Conservation (phyloP, 2,329 filamentous ascomycete species). For the Scedosporium boydii region DNA sequence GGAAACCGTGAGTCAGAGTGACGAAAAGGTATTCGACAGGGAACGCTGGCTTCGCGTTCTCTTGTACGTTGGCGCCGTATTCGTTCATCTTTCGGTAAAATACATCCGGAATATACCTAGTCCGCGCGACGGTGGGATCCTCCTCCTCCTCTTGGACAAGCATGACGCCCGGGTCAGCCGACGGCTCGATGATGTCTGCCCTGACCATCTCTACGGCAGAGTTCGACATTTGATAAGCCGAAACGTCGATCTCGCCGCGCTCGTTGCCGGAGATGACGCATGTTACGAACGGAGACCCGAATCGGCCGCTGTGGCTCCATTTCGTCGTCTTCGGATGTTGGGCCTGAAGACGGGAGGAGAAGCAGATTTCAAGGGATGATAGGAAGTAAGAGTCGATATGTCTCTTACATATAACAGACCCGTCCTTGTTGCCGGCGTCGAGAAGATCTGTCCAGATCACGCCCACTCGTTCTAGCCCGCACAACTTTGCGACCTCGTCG, state of each 20-base stretch:
- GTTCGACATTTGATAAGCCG: conserved; percentile 90
- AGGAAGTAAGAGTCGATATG: conserved; percentile 94
- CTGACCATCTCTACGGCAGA: conserved; percentile 95
- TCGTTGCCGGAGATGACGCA: conserved; percentile 94
- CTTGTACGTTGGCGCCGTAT: conserved; percentile 90
- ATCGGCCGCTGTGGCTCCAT: conserved; percentile 91
- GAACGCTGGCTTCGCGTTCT: conserved; percentile 93
- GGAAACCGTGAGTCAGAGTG: conserved; percentile 93
- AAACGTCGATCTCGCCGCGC: conserved; percentile 76
- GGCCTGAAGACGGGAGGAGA: conserved; percentile 79
- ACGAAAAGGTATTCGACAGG: conserved; percentile 95
- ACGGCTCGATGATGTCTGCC: conserved; percentile 90
- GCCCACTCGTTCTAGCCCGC: conserved; percentile 80
- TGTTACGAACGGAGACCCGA: conserved; percentile 94
- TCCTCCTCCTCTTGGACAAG: conserved; percentile 70
- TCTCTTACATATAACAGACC: conserved; percentile 85
- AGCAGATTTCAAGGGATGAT: conserved; percentile 83
- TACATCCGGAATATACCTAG: conserved; percentile 91
- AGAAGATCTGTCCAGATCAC: conserved; percentile 92
- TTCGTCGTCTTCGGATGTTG: conserved; percentile 84
- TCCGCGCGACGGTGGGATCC: conserved; percentile 40
- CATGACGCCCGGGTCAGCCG: conserved; percentile 87
- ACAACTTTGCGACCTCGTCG: conserved; percentile 69
- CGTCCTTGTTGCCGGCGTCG: conserved; percentile 71
- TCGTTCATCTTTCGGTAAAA: conserved; percentile 96